These are phyloP conservation scores for Pleochaeta shiraiana DNA, from an alignment of 2,329 filamentous ascomycete species.

Conservation along the genomic window DNA sequence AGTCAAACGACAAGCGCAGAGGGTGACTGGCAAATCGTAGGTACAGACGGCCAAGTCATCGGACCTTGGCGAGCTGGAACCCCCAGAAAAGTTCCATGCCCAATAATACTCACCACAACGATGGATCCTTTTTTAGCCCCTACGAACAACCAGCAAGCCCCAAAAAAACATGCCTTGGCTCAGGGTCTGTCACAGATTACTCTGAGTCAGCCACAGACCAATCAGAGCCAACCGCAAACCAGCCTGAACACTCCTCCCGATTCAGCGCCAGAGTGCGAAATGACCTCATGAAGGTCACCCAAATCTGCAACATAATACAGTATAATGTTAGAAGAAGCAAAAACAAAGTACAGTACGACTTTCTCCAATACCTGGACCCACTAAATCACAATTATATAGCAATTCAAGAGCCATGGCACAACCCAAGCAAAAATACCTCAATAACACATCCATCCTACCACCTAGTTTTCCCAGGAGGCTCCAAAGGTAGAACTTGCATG, in stretches of 20 bases:
- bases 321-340: slow-evolving; percentile 1
- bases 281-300: neutral
- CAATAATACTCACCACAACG: no score
- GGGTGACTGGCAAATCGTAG: no score
- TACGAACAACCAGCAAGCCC: no score
- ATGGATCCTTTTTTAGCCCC: no score
- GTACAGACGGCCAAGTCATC: no score
- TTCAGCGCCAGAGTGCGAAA: neutral
- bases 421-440: neutral
- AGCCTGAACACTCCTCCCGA: no score
- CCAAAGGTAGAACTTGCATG: neutral
- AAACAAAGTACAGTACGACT: neutral
- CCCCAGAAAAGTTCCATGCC: no score
- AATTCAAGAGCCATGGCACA: neutral
- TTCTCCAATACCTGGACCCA: neutral
- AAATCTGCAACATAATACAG: neutral
- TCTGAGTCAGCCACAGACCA: no score
- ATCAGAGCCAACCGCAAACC: no score
- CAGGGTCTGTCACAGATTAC: no score
- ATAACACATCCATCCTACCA: neutral
- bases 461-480: neutral
- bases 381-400: neutral
- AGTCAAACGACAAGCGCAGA: neutral
- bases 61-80: no score
- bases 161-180: no score